Conservation (phyloP, 495 filamentous ascomycete species). For the Collariella sp. region DNA sequence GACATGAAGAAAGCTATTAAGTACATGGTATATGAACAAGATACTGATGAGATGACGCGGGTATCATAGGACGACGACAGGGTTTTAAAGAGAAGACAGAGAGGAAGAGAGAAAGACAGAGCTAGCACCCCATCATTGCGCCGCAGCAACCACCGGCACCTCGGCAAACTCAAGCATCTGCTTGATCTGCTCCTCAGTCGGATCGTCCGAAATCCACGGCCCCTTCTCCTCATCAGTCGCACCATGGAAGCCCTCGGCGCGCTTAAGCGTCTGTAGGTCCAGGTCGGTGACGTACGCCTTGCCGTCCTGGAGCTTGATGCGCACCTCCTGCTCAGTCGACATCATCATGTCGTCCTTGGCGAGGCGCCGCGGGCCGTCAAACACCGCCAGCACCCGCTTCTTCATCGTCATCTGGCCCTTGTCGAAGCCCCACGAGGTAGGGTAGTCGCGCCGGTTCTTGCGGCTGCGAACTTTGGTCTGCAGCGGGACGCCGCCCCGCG, state of each 20-base stretch:
- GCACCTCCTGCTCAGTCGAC: conserved; percentile 87
- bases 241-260: conserved; percentile 69
- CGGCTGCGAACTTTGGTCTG: conserved; percentile 53
- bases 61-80: not conserved
- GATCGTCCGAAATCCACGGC: conserved; percentile 55
- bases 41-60: not conserved
- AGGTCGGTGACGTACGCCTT: conserved; percentile 85
- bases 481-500: conserved; percentile 52
- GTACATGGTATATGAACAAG: not conserved
- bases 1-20: not conserved
- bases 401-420: conserved; percentile 92
- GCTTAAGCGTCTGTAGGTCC: conserved; percentile 80
- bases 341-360: conserved; percentile 99
- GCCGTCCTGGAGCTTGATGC: conserved; percentile 62
- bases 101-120: too few species aligned
- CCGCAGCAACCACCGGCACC: not conserved
- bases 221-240: conserved; percentile 80
- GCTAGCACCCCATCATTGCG: conserved; percentile 1
- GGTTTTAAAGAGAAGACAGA: not conserved
- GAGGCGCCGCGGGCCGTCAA: conserved; percentile 77
- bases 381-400: conserved; percentile 90
- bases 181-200: conserved; percentile 39
- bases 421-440: conserved; percentile 83
- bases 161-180: conserved; percentile 34
- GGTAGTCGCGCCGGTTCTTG: conserved; percentile 88